Evolutionary conservation across 2,329 filamentous ascomycete genomes (phyloP), one percentile per base, ranked within the genome.

Genomic region (Neonectria sp.): DNA sequence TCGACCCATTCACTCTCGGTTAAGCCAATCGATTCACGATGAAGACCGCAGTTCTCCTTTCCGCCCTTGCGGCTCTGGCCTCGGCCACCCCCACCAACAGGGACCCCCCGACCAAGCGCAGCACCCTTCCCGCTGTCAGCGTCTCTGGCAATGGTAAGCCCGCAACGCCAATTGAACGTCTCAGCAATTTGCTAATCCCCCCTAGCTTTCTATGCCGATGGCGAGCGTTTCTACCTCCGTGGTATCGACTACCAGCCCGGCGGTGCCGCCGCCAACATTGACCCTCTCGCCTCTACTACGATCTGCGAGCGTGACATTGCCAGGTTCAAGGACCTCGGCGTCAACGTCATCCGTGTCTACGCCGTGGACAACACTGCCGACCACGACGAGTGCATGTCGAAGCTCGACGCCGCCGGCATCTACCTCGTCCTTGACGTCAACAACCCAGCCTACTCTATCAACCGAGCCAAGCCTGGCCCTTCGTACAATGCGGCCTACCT

Each of bases 301-400:
- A 83, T 86, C 77, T 97, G 95, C 89, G 87, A 89, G 80, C 92
- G 95, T 71, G 94, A 97, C 78, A 92, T 97, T 74, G 82, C 84
- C 58, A 86, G 94, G 79, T 97, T 97, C 90, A 89, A 93, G 85
- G 89, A 94, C 73, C 87, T 98, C 57, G 94, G 95, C 55, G 85
- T 97, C 83, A 98, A 98, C 86, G 95, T 94, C 29, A 87, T 98
- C 78, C 95, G 95, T 81, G 93, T 97, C 69, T 98, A 97, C 88
- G 94, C 92, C 17, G 91, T 97, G 73, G 95, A 98, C 86, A 97
- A 97, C 88, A 91, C 91, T 57, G 84, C 86, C 74, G 83, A 92
- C 81, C 95, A 98, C 83, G 91, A 95, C 76, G 88, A 90, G 69
- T 98, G 95, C 86, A 98, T 98, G 95, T 85, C 87, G 68, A 86